Conservation (phyloP, 2,329 filamentous ascomycete species). For the Colletotrichum sp. region DNA sequence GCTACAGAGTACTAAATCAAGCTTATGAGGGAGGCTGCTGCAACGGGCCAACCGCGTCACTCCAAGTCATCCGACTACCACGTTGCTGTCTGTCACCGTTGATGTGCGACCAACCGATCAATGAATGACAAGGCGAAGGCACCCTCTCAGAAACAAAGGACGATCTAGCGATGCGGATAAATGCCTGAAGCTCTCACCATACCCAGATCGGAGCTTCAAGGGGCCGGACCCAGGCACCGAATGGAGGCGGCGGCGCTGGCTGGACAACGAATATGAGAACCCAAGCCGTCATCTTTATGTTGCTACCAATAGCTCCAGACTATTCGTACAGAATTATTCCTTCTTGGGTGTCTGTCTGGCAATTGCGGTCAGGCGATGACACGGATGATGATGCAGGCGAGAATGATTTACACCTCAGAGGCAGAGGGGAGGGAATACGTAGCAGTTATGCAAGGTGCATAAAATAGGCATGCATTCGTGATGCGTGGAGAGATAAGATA, state of each 20-base stretch:
- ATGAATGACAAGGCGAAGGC: background rate
- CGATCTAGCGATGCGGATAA: background rate
- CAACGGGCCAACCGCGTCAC: constrained; percentile 19
- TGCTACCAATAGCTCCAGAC: background rate
- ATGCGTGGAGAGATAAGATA: background rate
- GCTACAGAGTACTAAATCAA: background rate
- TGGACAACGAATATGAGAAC: background rate
- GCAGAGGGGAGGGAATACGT: background rate
- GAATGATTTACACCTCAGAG: background rate
- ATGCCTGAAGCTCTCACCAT: background rate
- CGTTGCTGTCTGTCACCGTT: background rate
- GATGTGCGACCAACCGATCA: background rate
- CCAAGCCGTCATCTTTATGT: background rate
- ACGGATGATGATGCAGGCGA: background rate
- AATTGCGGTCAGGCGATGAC: background rate
- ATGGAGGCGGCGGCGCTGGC: background rate
- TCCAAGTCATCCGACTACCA: constrained; percentile 12
- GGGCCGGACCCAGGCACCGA: background rate
- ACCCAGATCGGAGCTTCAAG: background rate
- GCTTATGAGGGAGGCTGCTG: background rate
- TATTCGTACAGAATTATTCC: background rate
- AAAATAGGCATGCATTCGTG: background rate
- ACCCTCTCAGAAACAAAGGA: background rate
- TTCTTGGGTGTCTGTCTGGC: background rate
- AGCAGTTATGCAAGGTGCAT: background rate